phyloP scores from a whole-genome alignment of 495 filamentous ascomycete genomes.

The Hypomontagnella monticulosa region DNA sequence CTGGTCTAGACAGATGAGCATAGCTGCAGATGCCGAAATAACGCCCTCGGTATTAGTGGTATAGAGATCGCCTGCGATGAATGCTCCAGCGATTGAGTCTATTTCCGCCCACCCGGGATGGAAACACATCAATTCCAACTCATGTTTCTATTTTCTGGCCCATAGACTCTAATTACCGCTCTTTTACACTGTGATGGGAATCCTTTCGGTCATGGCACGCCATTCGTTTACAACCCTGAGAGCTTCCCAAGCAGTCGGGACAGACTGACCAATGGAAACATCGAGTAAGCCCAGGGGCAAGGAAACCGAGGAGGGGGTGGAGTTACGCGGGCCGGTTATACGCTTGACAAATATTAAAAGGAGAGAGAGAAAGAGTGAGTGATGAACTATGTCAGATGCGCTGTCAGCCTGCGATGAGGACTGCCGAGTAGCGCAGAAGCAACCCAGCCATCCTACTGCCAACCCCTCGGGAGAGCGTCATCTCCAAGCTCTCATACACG shows the following conservation, averaged over 20 bases:
- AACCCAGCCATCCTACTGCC: conserved; percentile 15
- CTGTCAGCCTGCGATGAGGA: conserved; percentile 31
- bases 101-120: conserved; percentile 1
- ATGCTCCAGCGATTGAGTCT: conserved; percentile 8
- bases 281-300: conserved; percentile 13
- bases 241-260: conserved; percentile 32
- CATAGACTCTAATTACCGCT: conserved; percentile 8
- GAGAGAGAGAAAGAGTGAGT: not conserved
- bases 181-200: conserved; percentile 30
- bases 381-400: conserved; percentile 22
- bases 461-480: conserved; percentile 21
- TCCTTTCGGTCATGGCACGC: conserved; percentile 22
- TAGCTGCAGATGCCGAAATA: conserved; percentile 11
- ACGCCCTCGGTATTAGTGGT: conserved; percentile 25
- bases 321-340: conserved; percentile 34
- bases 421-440: conserved; percentile 3
- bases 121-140: conserved; percentile 13
- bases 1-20: conserved; percentile 4
- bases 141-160: conserved; percentile 3
- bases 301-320: conserved; percentile 33
- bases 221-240: conserved; percentile 27
- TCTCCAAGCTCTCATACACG: conserved; percentile 6
- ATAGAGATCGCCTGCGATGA: conserved; percentile 30
- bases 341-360: conserved; percentile 21
- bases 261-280: conserved; percentile 22